Percentiles rank a stretch among this genome's conserved stretches.
Evolutionary conservation across 148 eudicot species (phyloP).

Genomic region (Agrostemma githago): DNA sequence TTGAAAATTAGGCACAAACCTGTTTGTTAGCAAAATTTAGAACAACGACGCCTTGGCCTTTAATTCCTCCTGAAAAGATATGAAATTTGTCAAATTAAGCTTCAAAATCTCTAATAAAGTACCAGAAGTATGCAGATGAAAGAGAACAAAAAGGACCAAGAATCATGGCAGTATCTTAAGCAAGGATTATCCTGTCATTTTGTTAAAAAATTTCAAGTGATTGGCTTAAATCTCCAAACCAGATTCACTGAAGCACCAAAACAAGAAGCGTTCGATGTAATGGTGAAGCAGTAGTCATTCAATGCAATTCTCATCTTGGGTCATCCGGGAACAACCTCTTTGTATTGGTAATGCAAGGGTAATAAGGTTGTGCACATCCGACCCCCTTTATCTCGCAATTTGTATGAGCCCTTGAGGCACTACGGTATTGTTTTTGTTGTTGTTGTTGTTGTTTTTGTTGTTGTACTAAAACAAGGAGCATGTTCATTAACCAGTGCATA

Average conservation of each 20-base stretch:
- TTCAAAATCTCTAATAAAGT: not conserved
- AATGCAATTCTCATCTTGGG: too few species aligned
- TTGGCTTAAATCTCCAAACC: not conserved
- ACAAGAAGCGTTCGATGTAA: not conserved
- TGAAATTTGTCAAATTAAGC: conserved; percentile 9
- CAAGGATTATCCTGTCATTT: not conserved
- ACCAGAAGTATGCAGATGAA: not conserved
- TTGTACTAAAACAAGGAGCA: not conserved
- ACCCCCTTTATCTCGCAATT: too few species aligned
- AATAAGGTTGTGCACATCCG: too few species aligned
- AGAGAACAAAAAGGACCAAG: not conserved
- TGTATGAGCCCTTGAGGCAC: too few species aligned
- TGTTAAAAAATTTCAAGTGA: not conserved
- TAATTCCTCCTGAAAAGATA: conserved; percentile 74
- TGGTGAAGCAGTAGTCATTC: not conserved
- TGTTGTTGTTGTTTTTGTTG: too few species aligned
- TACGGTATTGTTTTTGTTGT: too few species aligned
- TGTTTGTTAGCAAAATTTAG: conserved; percentile 95
- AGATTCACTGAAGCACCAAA: not conserved
- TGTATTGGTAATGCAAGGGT: too few species aligned
- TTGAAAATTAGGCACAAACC: conserved; percentile 34
- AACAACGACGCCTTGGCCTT: conserved; percentile 92
- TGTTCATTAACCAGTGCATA: not conserved
- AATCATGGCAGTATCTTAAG: not conserved
- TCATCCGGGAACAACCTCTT: too few species aligned